Evolutionary conservation across 768 basidiomycete genomes (phyloP), one percentile per base, ranked within the genome.

Genomic region (Boletus rufocinnamomeus): DNA sequence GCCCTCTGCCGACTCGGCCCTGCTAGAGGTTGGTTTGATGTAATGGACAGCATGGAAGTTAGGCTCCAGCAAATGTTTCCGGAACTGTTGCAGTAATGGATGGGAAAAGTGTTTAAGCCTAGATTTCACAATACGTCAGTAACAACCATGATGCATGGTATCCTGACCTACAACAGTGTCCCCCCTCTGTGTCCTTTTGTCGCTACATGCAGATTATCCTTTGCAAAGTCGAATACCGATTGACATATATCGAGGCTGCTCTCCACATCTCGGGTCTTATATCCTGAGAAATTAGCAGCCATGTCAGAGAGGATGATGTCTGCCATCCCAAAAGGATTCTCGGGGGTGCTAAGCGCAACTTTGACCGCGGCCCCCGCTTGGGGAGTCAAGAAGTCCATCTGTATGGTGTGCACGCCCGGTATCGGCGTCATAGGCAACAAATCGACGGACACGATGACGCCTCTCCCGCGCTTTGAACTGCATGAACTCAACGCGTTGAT

Each of bases 281-380:
- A 86, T 6, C 96, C 95, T 2, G 88, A 83, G 58, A 85, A 78
- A 70, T 95, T 94, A 21, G 86, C 85, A 19, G 94, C 91, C 89
- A 98, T 95, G 68, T 97, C 95, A 9, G 88, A 92, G 5, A 97
- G 78, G 27, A 97, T 82, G 19, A 95, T 76, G 69, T 98, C 93
- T 8, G 85, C 88, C 71, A 80, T 82, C 21, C 75, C 72, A 19
- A 71, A 67, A 4, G 68, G 67, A 55, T 76, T 75, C 25, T 61
- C 62, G 27, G 70, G 54, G 38, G 55, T 63, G 34, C 62, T 59
- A 32, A 82, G 73, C 27, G 78, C 68, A 35, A 68, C 64, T n/a
- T 72, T 72, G 28, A 94, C 75, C 27, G 74, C 67, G 4, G 57
- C 56, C 38, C 80, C 79, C 0, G 87, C 82, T 25, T 76, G 71